These are phyloP conservation scores for Candida parachauliodes DNA, from an alignment of 805 yeast genomes.

Conservation along the genomic window DNA sequence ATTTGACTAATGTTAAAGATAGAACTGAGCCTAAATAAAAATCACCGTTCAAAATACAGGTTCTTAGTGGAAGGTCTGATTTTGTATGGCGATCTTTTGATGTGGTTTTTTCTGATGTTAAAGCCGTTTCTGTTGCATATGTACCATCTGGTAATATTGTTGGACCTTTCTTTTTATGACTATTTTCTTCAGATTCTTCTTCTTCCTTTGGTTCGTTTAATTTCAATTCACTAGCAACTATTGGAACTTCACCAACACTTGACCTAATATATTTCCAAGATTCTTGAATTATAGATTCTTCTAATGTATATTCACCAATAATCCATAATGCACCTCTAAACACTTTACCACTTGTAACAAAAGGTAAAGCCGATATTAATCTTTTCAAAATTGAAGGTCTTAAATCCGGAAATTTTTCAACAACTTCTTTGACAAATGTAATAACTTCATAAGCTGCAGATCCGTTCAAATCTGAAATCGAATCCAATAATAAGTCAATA, in stretches of 20 bases:
- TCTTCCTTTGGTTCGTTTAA: slow-evolving; percentile 24
- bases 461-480: slow-evolving; percentile 79
- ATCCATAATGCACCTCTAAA: slow-evolving; percentile 95
- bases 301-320: slow-evolving; percentile 83
- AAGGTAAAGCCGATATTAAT: slow-evolving; percentile 58
- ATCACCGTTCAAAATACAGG: slow-evolving; percentile 79
- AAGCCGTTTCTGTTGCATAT: slow-evolving; percentile 90
- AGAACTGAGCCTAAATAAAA: slow-evolving; percentile 87
- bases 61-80: slow-evolving; percentile 69
- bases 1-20: slow-evolving; percentile 82
- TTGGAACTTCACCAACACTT: slow-evolving; percentile 88
- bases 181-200: slow-evolving; percentile 23
- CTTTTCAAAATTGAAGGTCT: slow-evolving; percentile 62
- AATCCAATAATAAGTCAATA: slow-evolving; percentile 81
- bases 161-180: slow-evolving; percentile 51
- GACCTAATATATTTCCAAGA: slow-evolving; percentile 86
- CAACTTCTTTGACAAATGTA: slow-evolving; percentile 88
- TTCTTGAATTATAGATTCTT: slow-evolving; percentile 66
- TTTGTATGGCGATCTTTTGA: slow-evolving; percentile 26
- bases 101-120: slow-evolving; percentile 44
- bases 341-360: slow-evolving; percentile 82
- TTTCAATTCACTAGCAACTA: slow-evolving; percentile 67
- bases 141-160: slow-evolving; percentile 97
- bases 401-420: slow-evolving; percentile 83
- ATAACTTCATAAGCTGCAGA: slow-evolving; percentile 86